phyloP scores from a whole-genome alignment of 192 early-diverging fungal genomes.

The Podila verticillata region DNA sequence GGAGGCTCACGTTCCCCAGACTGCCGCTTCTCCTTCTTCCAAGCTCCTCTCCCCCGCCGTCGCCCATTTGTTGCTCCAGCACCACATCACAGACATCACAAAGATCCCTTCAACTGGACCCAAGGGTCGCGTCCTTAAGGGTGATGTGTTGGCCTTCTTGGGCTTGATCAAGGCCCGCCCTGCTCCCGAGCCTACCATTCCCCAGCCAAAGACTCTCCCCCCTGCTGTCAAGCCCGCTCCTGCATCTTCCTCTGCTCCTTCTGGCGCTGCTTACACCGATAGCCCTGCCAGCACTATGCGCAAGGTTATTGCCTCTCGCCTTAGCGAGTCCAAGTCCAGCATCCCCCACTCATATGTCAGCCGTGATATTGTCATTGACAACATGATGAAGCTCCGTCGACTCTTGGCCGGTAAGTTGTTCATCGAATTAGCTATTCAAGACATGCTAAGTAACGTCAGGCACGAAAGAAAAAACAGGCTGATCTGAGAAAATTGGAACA shows the following conservation, averaged over 20 bases:
- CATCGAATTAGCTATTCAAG: not conserved
- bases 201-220: conserved; percentile 52
- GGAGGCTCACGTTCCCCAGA: conserved; percentile 23
- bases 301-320: conserved; percentile 68
- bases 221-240: conserved; percentile 20
- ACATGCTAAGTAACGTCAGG: too few species aligned
- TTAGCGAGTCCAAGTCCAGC: conserved; percentile 66
- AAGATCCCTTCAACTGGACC: conserved; percentile 67
- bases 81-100: conserved; percentile 63
- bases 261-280: conserved; percentile 61
- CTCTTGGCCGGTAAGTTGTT: conserved; percentile 52
- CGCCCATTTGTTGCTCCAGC: conserved; percentile 54
- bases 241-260: not conserved
- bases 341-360: conserved; percentile 73
- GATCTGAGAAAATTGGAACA: not conserved
- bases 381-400: conserved; percentile 56
- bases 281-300: conserved; percentile 66
- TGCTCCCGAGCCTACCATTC: conserved; percentile 56
- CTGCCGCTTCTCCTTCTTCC: conserved; percentile 43
- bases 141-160: conserved; percentile 76
- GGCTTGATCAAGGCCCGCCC: conserved; percentile 63
- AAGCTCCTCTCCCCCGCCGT: conserved; percentile 65
- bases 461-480: too few species aligned
- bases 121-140: conserved; percentile 77
- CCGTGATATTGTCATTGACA: conserved; percentile 57